Percentiles rank a stretch among this genome's conserved stretches.
phyloP scores from a whole-genome alignment of 208 protist genomes.

The Sergeia podlipaevii region DNA sequence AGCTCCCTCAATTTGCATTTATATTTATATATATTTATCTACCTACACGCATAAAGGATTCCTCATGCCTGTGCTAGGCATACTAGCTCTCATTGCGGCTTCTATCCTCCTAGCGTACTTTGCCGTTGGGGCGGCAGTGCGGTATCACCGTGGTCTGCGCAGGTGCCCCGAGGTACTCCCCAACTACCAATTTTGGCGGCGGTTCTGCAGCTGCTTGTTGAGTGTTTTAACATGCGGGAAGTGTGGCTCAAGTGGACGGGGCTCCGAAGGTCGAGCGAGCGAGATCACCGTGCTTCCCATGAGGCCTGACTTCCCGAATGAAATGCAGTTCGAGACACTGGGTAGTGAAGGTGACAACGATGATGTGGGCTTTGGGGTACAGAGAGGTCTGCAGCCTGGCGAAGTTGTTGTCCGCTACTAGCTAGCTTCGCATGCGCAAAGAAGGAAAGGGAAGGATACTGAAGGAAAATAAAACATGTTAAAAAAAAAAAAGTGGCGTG shows the following conservation, averaged over 20 bases:
- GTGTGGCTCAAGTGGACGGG: conserved; percentile 4
- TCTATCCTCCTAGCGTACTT: conserved; percentile 65
- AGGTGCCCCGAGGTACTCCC: conserved; percentile 71
- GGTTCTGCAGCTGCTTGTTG: conserved; percentile 17
- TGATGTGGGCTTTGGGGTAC: conserved; percentile 7
- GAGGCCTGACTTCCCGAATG: conserved; percentile 14
- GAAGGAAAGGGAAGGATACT: neutral
- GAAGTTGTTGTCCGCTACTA: conserved; percentile 31
- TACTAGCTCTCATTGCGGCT: too few relatives aligned
- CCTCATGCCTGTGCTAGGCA: too few relatives aligned
- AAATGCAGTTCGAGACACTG: conserved; percentile 49
- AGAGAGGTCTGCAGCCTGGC: conserved; percentile 33
- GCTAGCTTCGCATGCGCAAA: conserved; percentile 7
- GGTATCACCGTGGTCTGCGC: conserved; percentile 66
- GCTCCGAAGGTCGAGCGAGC: neutral
- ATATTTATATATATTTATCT: too few relatives aligned
- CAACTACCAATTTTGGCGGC: conserved; percentile 73
- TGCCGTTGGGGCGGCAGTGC: conserved; percentile 56
- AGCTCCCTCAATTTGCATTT: neutral
- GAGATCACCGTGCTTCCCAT: conserved; percentile 21
- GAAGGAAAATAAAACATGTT: neutral
- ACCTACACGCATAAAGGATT: too few relatives aligned
- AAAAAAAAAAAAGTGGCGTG: conserved; percentile 5
- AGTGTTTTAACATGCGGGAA: conserved; percentile 45
- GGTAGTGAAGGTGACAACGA: conserved; percentile 45